Base-by-base conservation (phyloP, 352 stramenopile species). In the Aphanomyces cochlioides region DNA sequence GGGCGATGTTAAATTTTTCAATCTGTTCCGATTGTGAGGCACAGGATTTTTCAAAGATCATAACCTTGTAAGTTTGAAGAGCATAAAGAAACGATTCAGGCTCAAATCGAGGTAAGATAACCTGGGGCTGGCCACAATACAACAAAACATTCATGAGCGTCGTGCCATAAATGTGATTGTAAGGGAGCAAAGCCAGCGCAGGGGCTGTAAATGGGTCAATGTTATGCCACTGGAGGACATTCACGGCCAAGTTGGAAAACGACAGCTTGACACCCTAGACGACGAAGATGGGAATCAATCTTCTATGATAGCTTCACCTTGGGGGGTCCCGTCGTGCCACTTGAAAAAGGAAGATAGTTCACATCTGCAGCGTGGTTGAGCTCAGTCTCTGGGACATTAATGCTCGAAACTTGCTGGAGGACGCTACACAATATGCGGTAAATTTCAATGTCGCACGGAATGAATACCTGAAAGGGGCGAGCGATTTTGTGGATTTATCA, bases 131-230 rank as follows among this genome's bases (percentile, higher is more conserved):
- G 12, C 89, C 89, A 75, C 91, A 84, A 73, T 88, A 91, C 38
- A 93, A 78, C 19, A 79, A 81, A 66, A 94, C 81, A 39, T 98
- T 78, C 36, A 96, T 72, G 28, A 95, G 77, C 56, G 89, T 84
- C 34, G 90, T 80, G 63, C 89, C 92, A 76, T 98, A 98, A 67
- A 98, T 98, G 72, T 99, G 95, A 81, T 97, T 98, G 66, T 98
- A 97, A 17, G 96, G 95, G 40, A 99, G 78, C 43, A 94, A 61
- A 0, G 74, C 79, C 17, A 96, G 69, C 28, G 79, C 81, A 47
- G 81, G 75, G 38, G 72, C 66, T 38, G 74, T 68, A n/a, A 85
- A 73, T n/a, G 92, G 74, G 60, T 92, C 85, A 34, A 94, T 80
- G 8, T 83, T 69, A 58, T 80, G 57, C 13, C 89, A 77, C 73